Conservation (phyloP, 2,329 filamentous ascomycete species). For the Rhinocladiella similis region DNA sequence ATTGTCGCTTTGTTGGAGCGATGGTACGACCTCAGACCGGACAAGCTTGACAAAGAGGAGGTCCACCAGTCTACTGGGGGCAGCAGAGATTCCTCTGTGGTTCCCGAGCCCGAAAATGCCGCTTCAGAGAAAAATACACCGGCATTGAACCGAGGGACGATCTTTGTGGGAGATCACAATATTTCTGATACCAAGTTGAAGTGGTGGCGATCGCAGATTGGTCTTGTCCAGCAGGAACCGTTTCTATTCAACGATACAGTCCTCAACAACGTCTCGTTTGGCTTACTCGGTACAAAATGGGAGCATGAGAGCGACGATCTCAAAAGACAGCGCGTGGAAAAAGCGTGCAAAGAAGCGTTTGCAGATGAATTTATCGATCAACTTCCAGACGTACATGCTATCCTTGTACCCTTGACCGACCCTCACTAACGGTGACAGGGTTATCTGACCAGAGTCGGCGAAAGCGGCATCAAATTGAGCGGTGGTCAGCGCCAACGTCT, state of each 20-base stretch:
- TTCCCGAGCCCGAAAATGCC: background rate
- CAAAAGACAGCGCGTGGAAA: conserved; percentile 53
- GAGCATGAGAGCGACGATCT: conserved; percentile 34
- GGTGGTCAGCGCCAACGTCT: conserved; percentile 86
- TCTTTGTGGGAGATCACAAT: conserved; percentile 55
- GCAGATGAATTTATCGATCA: conserved; percentile 68
- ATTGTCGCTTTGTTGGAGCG: conserved; percentile 45
- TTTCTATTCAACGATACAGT: conserved; percentile 69
- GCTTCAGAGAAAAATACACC: conserved; percentile 1
- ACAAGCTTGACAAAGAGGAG: background rate
- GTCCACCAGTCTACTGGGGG: background rate
- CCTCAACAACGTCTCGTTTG: conserved; percentile 62
- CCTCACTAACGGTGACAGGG: conserved; percentile 43
- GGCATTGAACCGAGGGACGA: conserved; percentile 41
- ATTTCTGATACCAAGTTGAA: conserved; percentile 61
- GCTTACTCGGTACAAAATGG: conserved; percentile 46
- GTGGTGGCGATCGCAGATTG: conserved; percentile 60
- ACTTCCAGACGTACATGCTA: conserved; percentile 48
- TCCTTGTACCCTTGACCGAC: background rate
- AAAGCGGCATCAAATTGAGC: conserved; percentile 74
- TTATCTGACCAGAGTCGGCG: conserved; percentile 74
- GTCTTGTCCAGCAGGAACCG: conserved; percentile 68
- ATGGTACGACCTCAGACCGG: conserved; percentile 39
- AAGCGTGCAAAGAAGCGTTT: conserved; percentile 67
- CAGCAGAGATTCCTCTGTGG: background rate